These are phyloP conservation scores for Liriodendron chinense DNA, from an alignment of 164 flowering plant species.

Conservation along the genomic window DNA sequence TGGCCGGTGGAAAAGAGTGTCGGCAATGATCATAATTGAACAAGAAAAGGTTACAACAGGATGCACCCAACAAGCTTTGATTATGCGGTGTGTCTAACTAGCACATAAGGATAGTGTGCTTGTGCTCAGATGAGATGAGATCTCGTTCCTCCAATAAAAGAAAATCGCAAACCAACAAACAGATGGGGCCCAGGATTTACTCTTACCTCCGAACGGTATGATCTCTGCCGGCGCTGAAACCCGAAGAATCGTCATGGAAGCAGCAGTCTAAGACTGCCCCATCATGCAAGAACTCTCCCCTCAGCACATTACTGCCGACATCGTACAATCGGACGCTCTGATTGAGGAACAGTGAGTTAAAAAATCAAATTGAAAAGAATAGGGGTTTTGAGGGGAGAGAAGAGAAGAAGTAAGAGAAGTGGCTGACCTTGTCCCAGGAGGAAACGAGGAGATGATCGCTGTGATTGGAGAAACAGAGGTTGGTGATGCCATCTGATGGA, in stretches of 20 bases:
- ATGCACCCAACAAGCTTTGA: no score
- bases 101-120: no score
- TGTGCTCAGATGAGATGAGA: no score
- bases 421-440: conserved; percentile 91
- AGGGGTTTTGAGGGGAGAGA: neutral
- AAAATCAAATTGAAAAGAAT: neutral
- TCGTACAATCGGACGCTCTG: conserved; percentile 89
- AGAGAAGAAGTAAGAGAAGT: neutral
- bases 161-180: neutral
- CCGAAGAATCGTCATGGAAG: conserved; percentile 96
- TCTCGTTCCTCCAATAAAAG: no score
- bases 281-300: conserved; percentile 92
- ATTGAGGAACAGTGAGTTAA: neutral
- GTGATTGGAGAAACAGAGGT: conserved; percentile 91
- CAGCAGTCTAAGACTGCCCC: conserved; percentile 93
- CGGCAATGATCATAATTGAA: no score
- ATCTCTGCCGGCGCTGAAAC: conserved; percentile 82
- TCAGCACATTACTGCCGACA: conserved; percentile 68
- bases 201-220: conserved; percentile 81
- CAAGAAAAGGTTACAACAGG: no score
- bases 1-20: no score
- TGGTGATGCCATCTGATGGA: conserved; percentile 91
- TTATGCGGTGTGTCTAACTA: no score
- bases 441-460: conserved; percentile 95
- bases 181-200: neutral